Evolutionary conservation across 2,329 filamentous ascomycete species (phyloP), one percentile per base, ranked within the genome.

Genomic region (Trichothecium roseum): DNA sequence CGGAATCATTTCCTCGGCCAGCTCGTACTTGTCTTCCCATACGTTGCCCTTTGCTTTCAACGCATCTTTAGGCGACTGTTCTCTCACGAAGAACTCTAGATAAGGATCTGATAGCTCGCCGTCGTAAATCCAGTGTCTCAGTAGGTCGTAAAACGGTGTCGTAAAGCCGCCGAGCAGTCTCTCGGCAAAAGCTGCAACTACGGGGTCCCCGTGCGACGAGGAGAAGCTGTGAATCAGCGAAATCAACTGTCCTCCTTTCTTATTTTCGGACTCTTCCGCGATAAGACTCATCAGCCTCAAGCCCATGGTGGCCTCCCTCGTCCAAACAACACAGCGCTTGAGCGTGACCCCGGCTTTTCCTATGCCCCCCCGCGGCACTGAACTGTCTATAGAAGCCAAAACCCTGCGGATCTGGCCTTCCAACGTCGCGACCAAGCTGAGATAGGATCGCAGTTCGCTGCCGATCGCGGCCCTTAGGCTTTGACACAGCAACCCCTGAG

Each of bases 31-130:
- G 58, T 94, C 87, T 56, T 96, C 88, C 91, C 91, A 98, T 2
- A 96, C 88, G 45, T 88, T 95, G 27, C 82, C 88, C 33, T 69
- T 71, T 34, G 64, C 63, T 45, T 67, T 70, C 33, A 58, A 51
- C 39, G 68, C 63, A 40, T 74, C 66, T 49, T 64, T 55, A 6
- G 49, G 40, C 35, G 79, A 74, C 46, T 89, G 85, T 54, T 95
- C 86, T 15, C 78, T 78, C 15, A 98, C 88, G 49, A 98, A 96
- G 59, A 98, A 98, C 52, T 98, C 91, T 37, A 78, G 72, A 50
- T 88, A 95, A 0, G 93, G 91, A 57, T 98, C 91, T n/a, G 85
- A 87, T 12, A 98, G 71, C 63, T 98, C 93, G 41, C 91, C 91
- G 50, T 98, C 89, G 52, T 98, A 98, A 34, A 98, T 94, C 91